Evolutionary conservation across 106 monocot genomes (phyloP), one percentile per base, ranked within the genome.

Genomic region (Iris macrosiphon): DNA sequence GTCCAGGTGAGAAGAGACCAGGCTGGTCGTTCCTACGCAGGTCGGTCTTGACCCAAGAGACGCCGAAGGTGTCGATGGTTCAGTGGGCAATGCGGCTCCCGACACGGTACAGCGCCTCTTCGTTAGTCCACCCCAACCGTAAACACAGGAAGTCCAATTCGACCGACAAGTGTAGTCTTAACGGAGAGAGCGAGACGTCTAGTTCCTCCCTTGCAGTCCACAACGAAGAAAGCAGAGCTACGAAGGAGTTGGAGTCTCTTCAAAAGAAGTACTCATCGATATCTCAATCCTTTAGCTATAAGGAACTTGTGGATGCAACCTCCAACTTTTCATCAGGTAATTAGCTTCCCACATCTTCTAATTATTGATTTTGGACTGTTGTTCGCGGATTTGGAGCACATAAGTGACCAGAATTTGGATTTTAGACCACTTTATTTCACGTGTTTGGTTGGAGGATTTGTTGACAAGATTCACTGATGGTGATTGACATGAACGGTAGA

Each of bases 261-360:
- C 62, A 67, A 35, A 73, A 73, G 52, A 89, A 79, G 63, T 95
- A 73, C 61, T 61, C 72, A 47, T 76, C 78, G 7, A 49, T 52
- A 29, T 85, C 84, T 24, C 81, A 73, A 68, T 35, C 72, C 57
- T 89, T 95, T 63, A 77, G 54, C 20, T 79, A 67, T 39, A 29
- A 76, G 9, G 84, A 95, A 60, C 84, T 95, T 41, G 28, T 57
- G 42, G 34, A 62, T 32, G 79, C 79, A 16, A 95, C 94, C n/a
- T 76, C 81, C 51, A 72, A 76, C 53, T 89, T 89, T 52, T 95
- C 89, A 37, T 14, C 44, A 30, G 94, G 94, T 95, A 54, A 54
- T 35, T 35, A 65, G 24, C 28, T 63, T 63, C 13, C 14, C 14
- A 15, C 45, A 12, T n/a, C 4, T 31, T 33, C 4, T 6, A 35